Conservation (phyloP, 805 yeast species). For the Lipomyces chichibuensis region DNA sequence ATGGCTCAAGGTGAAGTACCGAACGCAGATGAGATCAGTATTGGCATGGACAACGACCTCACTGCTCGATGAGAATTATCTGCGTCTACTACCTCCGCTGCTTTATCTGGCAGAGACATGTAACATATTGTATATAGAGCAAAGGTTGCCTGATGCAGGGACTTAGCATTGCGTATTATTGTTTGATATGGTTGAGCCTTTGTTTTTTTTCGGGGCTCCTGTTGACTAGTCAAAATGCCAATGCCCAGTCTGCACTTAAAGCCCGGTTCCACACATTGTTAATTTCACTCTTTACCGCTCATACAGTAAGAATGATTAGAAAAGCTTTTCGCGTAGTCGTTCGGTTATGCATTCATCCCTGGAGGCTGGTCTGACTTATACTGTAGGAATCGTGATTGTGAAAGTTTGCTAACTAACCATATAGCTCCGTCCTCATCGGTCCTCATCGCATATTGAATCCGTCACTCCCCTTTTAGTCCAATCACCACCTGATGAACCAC, state of each 20-base stretch:
- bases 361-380: not conserved
- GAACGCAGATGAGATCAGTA: constrained; percentile 5
- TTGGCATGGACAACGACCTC: not conserved
- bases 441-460: not conserved
- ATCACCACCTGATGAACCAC: not conserved
- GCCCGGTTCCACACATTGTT: not conserved
- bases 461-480: not conserved
- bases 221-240: not conserved
- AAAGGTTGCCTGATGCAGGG: not conserved
- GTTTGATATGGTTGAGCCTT: not conserved
- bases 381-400: not conserved
- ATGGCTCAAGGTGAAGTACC: not conserved
- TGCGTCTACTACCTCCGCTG: not conserved
- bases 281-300: not conserved
- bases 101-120: not conserved
- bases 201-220: not conserved
- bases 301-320: not conserved
- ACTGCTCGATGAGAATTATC: not conserved
- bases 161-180: not conserved
- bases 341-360: not conserved
- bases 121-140: not conserved
- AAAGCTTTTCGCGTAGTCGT: not conserved
- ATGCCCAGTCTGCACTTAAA: not conserved
- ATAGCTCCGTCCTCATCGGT: not conserved
- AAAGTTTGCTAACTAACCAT: not conserved